phyloP scores from a whole-genome alignment of 2,329 filamentous ascomycete genomes.

The Thielaviopsis ethacetica region DNA sequence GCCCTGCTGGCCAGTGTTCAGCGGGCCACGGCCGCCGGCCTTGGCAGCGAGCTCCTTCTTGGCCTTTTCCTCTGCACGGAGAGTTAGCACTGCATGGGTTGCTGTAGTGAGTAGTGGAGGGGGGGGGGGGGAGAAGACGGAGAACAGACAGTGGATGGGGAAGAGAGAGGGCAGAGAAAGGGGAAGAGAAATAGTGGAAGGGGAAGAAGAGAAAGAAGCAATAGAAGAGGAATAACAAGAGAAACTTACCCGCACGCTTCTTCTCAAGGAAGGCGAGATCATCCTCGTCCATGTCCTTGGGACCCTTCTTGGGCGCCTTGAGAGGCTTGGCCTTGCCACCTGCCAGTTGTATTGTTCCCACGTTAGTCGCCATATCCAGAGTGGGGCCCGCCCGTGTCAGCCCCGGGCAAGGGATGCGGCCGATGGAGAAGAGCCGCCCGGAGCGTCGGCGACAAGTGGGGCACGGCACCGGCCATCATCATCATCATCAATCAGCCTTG shows the following conservation, averaged over 20 bases:
- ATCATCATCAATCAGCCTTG: background rate
- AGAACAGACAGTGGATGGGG: background rate
- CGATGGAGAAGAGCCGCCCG: background rate
- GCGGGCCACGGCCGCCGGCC: constrained; percentile 72
- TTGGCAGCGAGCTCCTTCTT: constrained; percentile 71
- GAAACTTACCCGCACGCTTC: constrained; percentile 58
- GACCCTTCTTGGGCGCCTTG: constrained; percentile 77
- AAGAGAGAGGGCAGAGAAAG: background rate
- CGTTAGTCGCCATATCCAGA: background rate
- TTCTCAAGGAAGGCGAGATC: constrained; percentile 70
- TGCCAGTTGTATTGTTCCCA: constrained; percentile 44
- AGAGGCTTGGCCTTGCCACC: constrained; percentile 72
- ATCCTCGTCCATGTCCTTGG: constrained; percentile 73
- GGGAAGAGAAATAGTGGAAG: background rate
- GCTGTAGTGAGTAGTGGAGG: too few species aligned
- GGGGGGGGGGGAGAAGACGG: too few species aligned
- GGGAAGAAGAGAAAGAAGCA: too few species aligned
- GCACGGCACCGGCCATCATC: background rate
- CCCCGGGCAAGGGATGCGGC: background rate
- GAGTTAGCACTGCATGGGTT: background rate
- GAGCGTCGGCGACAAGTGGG: too few species aligned
- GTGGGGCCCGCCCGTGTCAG: background rate
- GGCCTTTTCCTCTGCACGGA: constrained; percentile 58
- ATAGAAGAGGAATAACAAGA: background rate
- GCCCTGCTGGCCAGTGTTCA: constrained; percentile 70